phyloP scores from a whole-genome alignment of 139 green algal genomes.

The Medakamo hakoo region DNA sequence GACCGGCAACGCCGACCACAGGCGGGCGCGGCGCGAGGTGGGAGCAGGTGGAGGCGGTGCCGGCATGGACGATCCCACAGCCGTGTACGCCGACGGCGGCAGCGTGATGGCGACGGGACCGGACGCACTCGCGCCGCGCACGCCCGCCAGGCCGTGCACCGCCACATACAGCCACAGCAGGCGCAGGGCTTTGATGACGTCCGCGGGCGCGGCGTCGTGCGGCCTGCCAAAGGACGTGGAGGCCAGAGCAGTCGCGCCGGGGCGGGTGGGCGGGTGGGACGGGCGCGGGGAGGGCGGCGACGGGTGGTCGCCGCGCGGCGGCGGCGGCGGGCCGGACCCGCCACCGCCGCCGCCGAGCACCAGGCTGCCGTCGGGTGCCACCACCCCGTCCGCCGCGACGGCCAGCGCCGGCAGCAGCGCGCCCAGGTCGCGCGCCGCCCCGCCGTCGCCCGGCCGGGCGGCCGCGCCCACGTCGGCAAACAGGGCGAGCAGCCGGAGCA shows the following conservation, averaged over 20 bases:
- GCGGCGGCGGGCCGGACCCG: background rate
- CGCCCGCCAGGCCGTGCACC: conserved; percentile 26
- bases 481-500: conserved; percentile 38
- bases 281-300: background rate
- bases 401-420: conserved; percentile 39
- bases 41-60: background rate
- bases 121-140: background rate
- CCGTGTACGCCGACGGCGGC: background rate
- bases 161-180: conserved; percentile 50
- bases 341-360: conserved; percentile 4
- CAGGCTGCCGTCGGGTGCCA: no score
- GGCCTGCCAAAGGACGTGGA: conserved; percentile 6
- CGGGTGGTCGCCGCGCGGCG: background rate
- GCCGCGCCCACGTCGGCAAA: conserved; percentile 32
- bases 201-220: conserved; percentile 12
- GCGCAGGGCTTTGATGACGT: conserved; percentile 29
- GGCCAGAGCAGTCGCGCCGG: conserved; percentile 1
- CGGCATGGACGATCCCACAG: no score
- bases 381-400: conserved; percentile 14
- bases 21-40: no score
- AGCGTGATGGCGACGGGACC: background rate
- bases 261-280: background rate
- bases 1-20: no score
- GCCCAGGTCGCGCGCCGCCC: conserved; percentile 28
- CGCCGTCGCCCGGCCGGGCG: conserved; percentile 6